Evolutionary conservation across 2,329 filamentous ascomycete species (phyloP).

Genomic region (Verruconis gallopava): DNA sequence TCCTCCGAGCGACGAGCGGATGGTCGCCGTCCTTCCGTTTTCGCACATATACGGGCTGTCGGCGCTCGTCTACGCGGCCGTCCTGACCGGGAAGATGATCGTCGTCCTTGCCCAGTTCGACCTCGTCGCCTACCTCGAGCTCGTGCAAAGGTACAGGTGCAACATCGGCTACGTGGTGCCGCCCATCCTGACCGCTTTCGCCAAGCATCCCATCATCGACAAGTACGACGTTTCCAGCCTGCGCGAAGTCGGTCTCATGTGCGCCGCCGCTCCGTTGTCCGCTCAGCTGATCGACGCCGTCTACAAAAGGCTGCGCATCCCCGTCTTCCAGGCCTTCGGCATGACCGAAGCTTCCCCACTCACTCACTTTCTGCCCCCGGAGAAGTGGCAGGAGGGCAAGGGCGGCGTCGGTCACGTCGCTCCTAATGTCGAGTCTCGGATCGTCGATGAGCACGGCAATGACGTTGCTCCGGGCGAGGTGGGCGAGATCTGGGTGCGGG

Average conservation of each 20-base stretch:
- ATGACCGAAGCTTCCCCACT: conserved; percentile 76
- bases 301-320: conserved; percentile 59
- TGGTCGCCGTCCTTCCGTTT: conserved; percentile 35
- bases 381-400: conserved; percentile 62
- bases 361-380: conserved; percentile 48
- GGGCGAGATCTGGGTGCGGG: conserved; percentile 55
- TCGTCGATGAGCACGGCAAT: conserved; percentile 45
- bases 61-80: not conserved
- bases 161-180: conserved; percentile 76
- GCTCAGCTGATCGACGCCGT: conserved; percentile 65
- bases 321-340: conserved; percentile 87
- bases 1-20: conserved; percentile 30
- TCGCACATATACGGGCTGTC: conserved; percentile 37
- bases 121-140: conserved; percentile 60
- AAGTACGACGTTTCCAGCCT: conserved; percentile 71
- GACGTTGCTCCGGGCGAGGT: conserved; percentile 50
- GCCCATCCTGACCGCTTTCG: conserved; percentile 66
- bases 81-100: conserved; percentile 21
- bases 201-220: conserved; percentile 63
- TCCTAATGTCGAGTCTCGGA: conserved; percentile 68
- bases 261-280: conserved; percentile 74
- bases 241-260: conserved; percentile 66
- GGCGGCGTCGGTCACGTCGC: conserved; percentile 68
- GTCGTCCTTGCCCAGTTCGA: conserved; percentile 72
- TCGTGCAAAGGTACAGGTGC: conserved; percentile 61